Evolutionary conservation across 2,329 filamentous ascomycete genomes (phyloP), one percentile per base, ranked within the genome.

Genomic region (Apiospora rasikravindrae): DNA sequence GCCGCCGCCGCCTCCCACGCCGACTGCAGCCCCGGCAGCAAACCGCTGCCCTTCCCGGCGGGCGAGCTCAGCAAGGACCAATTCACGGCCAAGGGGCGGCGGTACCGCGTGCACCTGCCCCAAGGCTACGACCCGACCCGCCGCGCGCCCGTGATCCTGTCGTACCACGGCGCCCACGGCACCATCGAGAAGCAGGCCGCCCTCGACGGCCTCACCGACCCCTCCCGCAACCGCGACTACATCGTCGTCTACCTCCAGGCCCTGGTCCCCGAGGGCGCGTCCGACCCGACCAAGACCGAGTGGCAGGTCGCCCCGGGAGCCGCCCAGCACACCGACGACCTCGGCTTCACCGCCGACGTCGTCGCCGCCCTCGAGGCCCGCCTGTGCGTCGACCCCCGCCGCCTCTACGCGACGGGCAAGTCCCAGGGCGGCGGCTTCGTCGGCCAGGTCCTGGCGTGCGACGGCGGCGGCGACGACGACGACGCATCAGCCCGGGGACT

Each of bases 241-340:
- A 74, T 78, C 37, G 73, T 77, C 6, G 77, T 76, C 2, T 78
- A 78, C 57, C 49, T 77, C n/a, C 77, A 78, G 69, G 77, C 76
- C 6, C 69, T 67, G 57, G 73, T 66, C 40, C 53, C 51, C 16
- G 7, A 19, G 24, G 45, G 57, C 33, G 33, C 33, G 0, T 44
- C 51, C 13, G 24, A 69, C 33, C 33, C 33, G 2, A 37, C 33
- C 16, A 69, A 71, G 26, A 71, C 69, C 4, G 70, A 66, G n/a
- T 75, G 72, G 72, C 45, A 73, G 26, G 71, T 71, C n/a, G 69
- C 70, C 16, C 73, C 73, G 3, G 71, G 69, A 22, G 69, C 71
- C 66, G 67, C 33, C 33, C 33, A 72, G 16, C 1, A 40, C 33
- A 61, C 64, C 26, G 72, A 75, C 72, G 72, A 75, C 70, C 24